Evolutionary conservation across 352 stramenopile species (phyloP).

Genomic region (Globisporangium cystogenes): DNA sequence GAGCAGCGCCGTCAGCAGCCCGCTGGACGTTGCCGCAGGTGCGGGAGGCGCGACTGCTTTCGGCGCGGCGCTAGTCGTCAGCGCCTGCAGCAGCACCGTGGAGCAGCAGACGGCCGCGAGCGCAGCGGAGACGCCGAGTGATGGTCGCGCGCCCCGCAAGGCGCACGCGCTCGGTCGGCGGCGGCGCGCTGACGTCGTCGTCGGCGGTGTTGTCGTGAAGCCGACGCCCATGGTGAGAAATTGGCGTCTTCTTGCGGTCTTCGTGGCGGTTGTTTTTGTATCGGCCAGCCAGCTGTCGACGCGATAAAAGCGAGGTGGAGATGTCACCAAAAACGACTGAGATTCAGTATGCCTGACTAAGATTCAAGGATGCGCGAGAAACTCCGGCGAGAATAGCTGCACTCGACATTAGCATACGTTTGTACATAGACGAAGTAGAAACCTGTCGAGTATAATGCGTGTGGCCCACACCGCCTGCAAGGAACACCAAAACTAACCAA

Average conservation of each 20-base stretch:
- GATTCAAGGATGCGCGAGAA: not conserved
- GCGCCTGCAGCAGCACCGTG: conserved; percentile 13
- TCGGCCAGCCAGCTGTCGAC: not conserved
- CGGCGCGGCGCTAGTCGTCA: not conserved
- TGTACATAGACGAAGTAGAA: too few relatives aligned
- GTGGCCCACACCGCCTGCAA: too few relatives aligned
- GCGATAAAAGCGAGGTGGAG: not conserved
- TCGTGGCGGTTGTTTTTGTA: not conserved
- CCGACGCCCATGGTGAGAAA: too few relatives aligned
- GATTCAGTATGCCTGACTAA: not conserved
- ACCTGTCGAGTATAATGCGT: too few relatives aligned
- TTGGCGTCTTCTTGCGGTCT: not conserved
- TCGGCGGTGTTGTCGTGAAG: too few relatives aligned
- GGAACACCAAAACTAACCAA: too few relatives aligned
- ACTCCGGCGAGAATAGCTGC: too few relatives aligned
- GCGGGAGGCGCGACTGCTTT: not conserved
- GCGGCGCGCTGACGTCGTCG: not conserved
- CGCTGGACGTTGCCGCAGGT: not conserved
- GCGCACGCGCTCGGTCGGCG: conserved; percentile 1
- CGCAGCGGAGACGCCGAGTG: conserved; percentile 7
- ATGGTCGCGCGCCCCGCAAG: not conserved
- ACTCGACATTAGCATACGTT: too few relatives aligned
- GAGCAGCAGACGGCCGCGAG: conserved; percentile 14
- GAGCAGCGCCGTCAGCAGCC: conserved; percentile 5
- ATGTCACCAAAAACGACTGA: conserved; percentile 1